These are phyloP conservation scores for Candida krabiensis DNA, from an alignment of 805 yeast species.

Conservation along the genomic window DNA sequence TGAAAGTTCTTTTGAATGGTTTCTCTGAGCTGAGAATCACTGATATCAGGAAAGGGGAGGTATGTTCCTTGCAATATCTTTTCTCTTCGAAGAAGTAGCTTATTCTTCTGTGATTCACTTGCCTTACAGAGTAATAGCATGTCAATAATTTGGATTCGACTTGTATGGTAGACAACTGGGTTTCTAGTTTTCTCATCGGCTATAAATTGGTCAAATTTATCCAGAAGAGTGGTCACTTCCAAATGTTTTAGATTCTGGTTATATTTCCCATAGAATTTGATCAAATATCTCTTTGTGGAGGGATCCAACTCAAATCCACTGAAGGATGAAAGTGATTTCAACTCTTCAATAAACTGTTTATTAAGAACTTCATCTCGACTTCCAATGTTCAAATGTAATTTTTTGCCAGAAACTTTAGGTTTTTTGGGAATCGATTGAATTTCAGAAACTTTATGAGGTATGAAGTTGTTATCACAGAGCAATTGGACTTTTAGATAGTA, in stretches of 20 bases:
- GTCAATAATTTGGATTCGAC: slow-evolving; percentile 19
- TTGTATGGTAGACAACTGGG: slow-evolving; percentile 11
- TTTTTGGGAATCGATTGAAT: slow-evolving; percentile 17
- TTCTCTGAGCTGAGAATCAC: slow-evolving; percentile 6
- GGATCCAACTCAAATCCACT: slow-evolving; percentile 16
- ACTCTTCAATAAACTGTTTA: slow-evolving; percentile 20
- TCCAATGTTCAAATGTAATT: slow-evolving; percentile 23
- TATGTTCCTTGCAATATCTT: slow-evolving; percentile 10
- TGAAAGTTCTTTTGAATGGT: slow-evolving; percentile 14
- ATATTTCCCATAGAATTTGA: slow-evolving; percentile 13
- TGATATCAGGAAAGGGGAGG: slow-evolving; percentile 15
- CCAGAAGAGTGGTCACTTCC: slow-evolving; percentile 14
- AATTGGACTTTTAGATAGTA: slow-evolving; percentile 27
- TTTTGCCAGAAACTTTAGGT: slow-evolving; percentile 20
- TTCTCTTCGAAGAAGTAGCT: slow-evolving; percentile 11
- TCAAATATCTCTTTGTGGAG: slow-evolving; percentile 14
- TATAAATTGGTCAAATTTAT: slow-evolving; percentile 11
- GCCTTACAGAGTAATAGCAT: slow-evolving; percentile 17
- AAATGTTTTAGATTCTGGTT: slow-evolving; percentile 17
- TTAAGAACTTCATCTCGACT: slow-evolving; percentile 23
- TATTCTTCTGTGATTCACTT: slow-evolving; percentile 15
- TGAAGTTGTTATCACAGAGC: slow-evolving; percentile 23
- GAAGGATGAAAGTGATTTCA: slow-evolving; percentile 17
- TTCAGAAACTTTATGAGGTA: slow-evolving; percentile 20
- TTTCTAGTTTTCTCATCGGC: slow-evolving; percentile 1